Conservation (phyloP, 2,329 filamentous ascomycete species). For the Trichoderma arundinaceum region DNA sequence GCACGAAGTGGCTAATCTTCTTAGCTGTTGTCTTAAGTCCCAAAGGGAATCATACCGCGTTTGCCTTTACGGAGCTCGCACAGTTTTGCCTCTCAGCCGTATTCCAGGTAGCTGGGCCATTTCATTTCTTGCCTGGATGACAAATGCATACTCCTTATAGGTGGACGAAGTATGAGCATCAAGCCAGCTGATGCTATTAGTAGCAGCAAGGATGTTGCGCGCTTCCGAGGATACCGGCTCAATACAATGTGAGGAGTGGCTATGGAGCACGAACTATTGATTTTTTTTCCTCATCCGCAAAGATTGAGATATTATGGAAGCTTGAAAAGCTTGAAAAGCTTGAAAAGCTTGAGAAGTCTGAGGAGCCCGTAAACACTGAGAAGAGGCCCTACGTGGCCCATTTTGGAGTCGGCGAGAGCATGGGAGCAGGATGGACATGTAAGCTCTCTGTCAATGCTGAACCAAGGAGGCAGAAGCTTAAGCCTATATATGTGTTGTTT, state of each 20-base stretch:
- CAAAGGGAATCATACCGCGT: background rate
- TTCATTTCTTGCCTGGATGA: background rate
- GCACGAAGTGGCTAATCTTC: background rate
- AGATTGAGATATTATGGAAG: background rate
- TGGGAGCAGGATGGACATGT: background rate
- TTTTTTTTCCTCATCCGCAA: background rate
- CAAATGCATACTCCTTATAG: background rate
- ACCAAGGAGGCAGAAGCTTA: background rate
- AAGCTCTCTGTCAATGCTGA: background rate
- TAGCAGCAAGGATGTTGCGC: background rate
- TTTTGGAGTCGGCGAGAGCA: background rate
- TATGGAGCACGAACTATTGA: background rate
- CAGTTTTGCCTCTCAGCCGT: background rate
- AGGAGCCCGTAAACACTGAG: no score
- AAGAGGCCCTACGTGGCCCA: background rate
- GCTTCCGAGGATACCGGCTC: conserved; percentile 5
- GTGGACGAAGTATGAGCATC: background rate
- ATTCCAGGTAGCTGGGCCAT: background rate
- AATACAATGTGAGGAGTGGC: background rate
- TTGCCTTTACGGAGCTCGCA: background rate
- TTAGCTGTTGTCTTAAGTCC: background rate
- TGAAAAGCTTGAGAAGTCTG: background rate
- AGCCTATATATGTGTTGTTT: background rate
- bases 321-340: background rate
- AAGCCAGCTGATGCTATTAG: background rate